Percentiles rank a stretch among this genome's conserved stretches.
Conservation (phyloP, 2,329 filamentous ascomycete species). For the Dryadomyces quercivorus region DNA sequence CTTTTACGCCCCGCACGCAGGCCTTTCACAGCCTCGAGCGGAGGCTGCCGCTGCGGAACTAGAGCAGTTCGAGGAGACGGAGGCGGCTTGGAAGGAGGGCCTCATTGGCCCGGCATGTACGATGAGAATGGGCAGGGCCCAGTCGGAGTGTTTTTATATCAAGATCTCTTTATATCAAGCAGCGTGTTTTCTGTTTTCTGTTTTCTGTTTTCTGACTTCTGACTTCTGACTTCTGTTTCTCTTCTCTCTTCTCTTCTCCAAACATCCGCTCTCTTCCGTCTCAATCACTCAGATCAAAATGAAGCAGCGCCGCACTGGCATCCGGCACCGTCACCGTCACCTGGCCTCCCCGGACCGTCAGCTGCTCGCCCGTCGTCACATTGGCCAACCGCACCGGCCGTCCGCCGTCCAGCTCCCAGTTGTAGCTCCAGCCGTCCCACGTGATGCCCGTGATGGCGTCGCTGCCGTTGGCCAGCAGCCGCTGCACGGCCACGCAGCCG, state of each 20-base stretch:
- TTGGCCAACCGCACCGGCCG: constrained; percentile 40
- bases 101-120: too few relatives aligned
- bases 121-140: too few relatives aligned
- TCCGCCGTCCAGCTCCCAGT: constrained; percentile 43
- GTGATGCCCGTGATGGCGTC: constrained; percentile 50
- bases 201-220: not conserved
- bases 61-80: too few relatives aligned
- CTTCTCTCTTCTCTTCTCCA: too few relatives aligned
- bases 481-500: constrained; percentile 17
- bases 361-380: constrained; percentile 33
- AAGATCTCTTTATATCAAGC: too few relatives aligned
- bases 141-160: too few relatives aligned
- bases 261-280: too few relatives aligned
- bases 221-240: too few relatives aligned
- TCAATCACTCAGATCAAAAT: not conserved
- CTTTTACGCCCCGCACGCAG: constrained; percentile 20
- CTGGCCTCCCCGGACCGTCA: constrained; percentile 14
- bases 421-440: constrained; percentile 50
- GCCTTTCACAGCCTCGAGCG: constrained; percentile 54
- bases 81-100: too few relatives aligned
- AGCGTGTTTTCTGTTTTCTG: too few relatives aligned
- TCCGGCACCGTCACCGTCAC: constrained; percentile 24
- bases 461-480: constrained; percentile 48
- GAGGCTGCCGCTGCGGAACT: constrained; percentile 37
- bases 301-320: constrained; percentile 27